Evolutionary conservation across 352 stramenopile species (phyloP), one percentile per base, ranked within the genome.

Genomic region (Hyaloperonospora brassicae): DNA sequence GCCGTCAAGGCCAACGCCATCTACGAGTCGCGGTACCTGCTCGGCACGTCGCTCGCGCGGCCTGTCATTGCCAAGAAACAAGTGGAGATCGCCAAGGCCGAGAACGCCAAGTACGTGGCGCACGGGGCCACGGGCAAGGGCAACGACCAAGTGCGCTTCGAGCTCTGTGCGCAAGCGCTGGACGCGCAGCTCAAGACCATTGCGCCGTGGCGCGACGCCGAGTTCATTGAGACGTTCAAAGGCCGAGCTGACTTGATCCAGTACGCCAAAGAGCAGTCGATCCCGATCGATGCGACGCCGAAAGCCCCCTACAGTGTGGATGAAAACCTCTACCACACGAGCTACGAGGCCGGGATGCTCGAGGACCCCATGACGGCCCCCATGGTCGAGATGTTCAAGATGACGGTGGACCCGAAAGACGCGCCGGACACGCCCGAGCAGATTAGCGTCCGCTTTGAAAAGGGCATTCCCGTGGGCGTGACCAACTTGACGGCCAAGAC

Each of bases 171-270:
- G 14, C 95, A 98, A 71, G 95, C 95, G 3, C 73, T 99, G 22
- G 93, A 97, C 67, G 90, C 96, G 14, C 89, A 76, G 31, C 95
- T 99, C 61, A 89, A 97, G 63, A 98, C 87, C 41, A 97, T 99
- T 53, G 95, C 96, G 22, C 94, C 96, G 30, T 99, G 96, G 96
- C 78, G 96, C 40, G 96, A 99, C 64, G 74, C 95, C 13, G 95
- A 98, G 80, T 99, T 98, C 79, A 97, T 98, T 43, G 87, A 98
- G 66, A 92, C 82, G 60, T 99, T 99, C 87, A 98, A 99, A 83
- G 96, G 96, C 44, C 95, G 96, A 46, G 78, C 74, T 14, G 96
- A 99, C 71, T 72, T 99, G 22, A 82, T 99, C 44, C 93, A 95
- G 54, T 99, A 99, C 76, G 97, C 95, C 50, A 80, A 83, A 58